Evolutionary conservation across 345 rosid species (phyloP).

Genomic region (Hibiscus syriacus): DNA sequence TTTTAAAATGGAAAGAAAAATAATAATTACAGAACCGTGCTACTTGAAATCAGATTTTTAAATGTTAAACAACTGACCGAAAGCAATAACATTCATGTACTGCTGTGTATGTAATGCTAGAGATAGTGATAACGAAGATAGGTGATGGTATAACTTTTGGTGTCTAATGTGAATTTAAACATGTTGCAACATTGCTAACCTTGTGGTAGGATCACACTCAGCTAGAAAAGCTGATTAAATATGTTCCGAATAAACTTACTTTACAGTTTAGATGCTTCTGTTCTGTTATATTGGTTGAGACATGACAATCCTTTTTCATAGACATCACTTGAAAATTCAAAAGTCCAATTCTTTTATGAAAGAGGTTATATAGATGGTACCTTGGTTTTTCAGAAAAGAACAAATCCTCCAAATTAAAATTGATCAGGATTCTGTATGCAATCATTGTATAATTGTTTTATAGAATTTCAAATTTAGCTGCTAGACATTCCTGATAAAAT

Average conservation of each 20-base stretch:
- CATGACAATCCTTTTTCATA: neutral
- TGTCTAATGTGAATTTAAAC: neutral
- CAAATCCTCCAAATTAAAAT: neutral
- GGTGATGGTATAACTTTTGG: neutral
- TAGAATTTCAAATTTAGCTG: neutral
- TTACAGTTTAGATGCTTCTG: no score
- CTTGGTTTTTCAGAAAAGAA: neutral
- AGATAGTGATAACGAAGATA: neutral
- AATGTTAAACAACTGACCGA: neutral
- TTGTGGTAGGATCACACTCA: neutral
- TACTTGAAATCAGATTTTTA: constrained; percentile 3
- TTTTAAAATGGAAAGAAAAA: neutral
- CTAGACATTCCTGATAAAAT: neutral
- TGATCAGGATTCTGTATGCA: neutral
- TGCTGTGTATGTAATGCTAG: neutral
- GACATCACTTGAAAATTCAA: neutral
- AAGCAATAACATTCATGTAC: neutral
- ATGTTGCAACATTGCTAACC: neutral
- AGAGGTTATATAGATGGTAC: neutral
- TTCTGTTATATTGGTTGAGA: no score
- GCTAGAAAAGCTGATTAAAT: neutral
- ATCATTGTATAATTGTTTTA: neutral
- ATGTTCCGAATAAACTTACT: no score
- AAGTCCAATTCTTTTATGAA: neutral
- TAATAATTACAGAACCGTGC: neutral